These are phyloP conservation scores for Tetracladium marchalianum DNA, from an alignment of 495 filamentous ascomycete genomes.

Conservation along the genomic window DNA sequence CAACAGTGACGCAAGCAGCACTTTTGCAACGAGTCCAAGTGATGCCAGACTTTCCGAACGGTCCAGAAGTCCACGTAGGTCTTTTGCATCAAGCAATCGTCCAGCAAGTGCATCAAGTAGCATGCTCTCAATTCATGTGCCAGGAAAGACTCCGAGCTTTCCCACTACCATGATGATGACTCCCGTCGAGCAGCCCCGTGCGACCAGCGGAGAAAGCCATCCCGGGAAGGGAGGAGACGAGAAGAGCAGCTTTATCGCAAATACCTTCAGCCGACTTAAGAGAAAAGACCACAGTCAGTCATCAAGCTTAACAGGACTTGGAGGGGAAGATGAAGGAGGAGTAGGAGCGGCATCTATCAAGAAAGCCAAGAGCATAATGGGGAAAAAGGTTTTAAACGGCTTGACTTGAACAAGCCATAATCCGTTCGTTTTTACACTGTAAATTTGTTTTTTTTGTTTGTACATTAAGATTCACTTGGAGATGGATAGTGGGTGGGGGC, in stretches of 20 bases:
- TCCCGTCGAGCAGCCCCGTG: slow-evolving; percentile 2
- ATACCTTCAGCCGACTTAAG: slow-evolving; percentile 6
- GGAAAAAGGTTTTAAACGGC: slow-evolving; percentile 5
- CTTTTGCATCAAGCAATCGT: slow-evolving; percentile 18
- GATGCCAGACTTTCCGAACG: slow-evolving; percentile 10
- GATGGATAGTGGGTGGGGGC: neutral
- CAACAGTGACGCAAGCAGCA: slow-evolving; percentile 18
- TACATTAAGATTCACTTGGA: neutral
- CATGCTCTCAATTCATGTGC: slow-evolving; percentile 1
- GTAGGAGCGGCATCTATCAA: neutral
- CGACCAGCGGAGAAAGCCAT: slow-evolving; percentile 1
- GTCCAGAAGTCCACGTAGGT: slow-evolving; percentile 18
- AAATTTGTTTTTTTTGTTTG: neutral
- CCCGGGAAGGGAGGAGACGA: neutral
- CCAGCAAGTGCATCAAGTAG: slow-evolving; percentile 14
- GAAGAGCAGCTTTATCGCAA: slow-evolving; percentile 5
- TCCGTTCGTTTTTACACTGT: neutral
- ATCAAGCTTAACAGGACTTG: neutral
- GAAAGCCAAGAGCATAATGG: slow-evolving; percentile 2
- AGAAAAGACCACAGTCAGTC: neutral
- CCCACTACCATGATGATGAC: slow-evolving; percentile 19
- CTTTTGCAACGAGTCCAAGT: slow-evolving; percentile 11
- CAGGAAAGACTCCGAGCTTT: neutral
- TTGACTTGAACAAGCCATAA: neutral
- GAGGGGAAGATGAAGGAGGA: slow-evolving; percentile 1